A percentile compares a stretch with the other conserved stretches of the same genome.
phyloP scores from a whole-genome alignment of 1,139 yeast species.

The Candida glucosophila region DNA sequence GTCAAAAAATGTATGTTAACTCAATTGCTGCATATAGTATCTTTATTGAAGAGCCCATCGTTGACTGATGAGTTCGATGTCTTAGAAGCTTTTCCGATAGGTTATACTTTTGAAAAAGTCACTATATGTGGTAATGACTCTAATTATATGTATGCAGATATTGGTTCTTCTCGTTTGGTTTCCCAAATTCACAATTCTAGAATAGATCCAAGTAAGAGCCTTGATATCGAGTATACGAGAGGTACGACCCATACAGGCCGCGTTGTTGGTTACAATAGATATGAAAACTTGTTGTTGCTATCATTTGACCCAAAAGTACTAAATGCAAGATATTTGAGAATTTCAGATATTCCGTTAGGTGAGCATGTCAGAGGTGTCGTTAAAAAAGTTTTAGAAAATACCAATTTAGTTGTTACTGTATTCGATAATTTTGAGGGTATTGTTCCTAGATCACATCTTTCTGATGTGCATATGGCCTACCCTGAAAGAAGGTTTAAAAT shows the following conservation, averaged over 20 bases:
- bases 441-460: conserved; percentile 70
- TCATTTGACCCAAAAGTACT: conserved; percentile 62
- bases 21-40: conserved; percentile 46
- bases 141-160: conserved; percentile 45
- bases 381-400: conserved; percentile 48
- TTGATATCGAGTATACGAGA: conserved; percentile 43
- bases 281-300: conserved; percentile 60
- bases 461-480: conserved; percentile 74
- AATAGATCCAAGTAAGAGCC: conserved; percentile 42
- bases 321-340: conserved; percentile 54
- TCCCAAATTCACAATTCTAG: conserved; percentile 76
- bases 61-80: conserved; percentile 17
- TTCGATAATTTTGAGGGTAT: conserved; percentile 63
- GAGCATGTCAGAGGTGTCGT: conserved; percentile 52
- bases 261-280: conserved; percentile 56
- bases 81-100: conserved; percentile 68
- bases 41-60: conserved; percentile 9
- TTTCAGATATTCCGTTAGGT: conserved; percentile 72
- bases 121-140: conserved; percentile 51
- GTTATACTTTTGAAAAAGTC: conserved; percentile 56
- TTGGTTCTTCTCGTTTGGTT: conserved; percentile 44
- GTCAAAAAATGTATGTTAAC: conserved; percentile 59
- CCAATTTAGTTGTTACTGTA: conserved; percentile 65
- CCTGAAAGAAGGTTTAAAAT: conserved; percentile 89
- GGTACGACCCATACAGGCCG: conserved; percentile 73